Percentiles rank a stretch among this genome's conserved stretches.
These are phyloP conservation scores for Chalciporus piperatus DNA, from an alignment of 768 basidiomycete species.

Conservation along the genomic window DNA sequence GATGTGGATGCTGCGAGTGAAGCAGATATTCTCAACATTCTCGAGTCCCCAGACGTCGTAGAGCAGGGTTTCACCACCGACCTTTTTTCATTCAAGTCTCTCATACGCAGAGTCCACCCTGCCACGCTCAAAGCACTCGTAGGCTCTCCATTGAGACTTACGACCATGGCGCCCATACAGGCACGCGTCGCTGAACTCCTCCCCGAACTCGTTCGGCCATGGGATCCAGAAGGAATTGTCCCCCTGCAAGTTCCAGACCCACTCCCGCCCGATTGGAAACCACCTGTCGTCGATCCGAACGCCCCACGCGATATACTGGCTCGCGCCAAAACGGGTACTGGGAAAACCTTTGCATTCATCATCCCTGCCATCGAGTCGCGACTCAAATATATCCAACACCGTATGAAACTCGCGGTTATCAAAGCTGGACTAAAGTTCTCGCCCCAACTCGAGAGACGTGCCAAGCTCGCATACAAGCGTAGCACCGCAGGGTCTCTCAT, in stretches of 20 bases:
- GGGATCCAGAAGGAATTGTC: slow-evolving; percentile 33
- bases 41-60: not conserved
- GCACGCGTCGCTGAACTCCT: slow-evolving; percentile 73
- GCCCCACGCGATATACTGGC: slow-evolving; percentile 70
- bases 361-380: slow-evolving; percentile 84
- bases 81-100: slow-evolving; percentile 30
- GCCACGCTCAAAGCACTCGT: slow-evolving; percentile 59
- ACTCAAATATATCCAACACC: slow-evolving; percentile 50
- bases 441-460: slow-evolving; percentile 27
- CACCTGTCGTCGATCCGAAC: slow-evolving; percentile 4
- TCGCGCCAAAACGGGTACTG: slow-evolving; percentile 85
- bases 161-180: slow-evolving; percentile 80
- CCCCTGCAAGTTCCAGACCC: not conserved
- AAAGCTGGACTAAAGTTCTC: slow-evolving; percentile 42
- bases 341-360: slow-evolving; percentile 87
- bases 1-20: not conserved
- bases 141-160: slow-evolving; percentile 60
- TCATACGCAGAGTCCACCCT: slow-evolving; percentile 38
- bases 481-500: slow-evolving; percentile 68
- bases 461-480: slow-evolving; percentile 39
- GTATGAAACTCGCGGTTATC: slow-evolving; percentile 38
- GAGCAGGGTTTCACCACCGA: not conserved
- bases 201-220: slow-evolving; percentile 61
- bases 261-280: not conserved
- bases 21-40: not conserved